These are phyloP conservation scores for Aspergillus versicolor DNA, from an alignment of 2,329 filamentous ascomycete genomes.

Conservation along the genomic window DNA sequence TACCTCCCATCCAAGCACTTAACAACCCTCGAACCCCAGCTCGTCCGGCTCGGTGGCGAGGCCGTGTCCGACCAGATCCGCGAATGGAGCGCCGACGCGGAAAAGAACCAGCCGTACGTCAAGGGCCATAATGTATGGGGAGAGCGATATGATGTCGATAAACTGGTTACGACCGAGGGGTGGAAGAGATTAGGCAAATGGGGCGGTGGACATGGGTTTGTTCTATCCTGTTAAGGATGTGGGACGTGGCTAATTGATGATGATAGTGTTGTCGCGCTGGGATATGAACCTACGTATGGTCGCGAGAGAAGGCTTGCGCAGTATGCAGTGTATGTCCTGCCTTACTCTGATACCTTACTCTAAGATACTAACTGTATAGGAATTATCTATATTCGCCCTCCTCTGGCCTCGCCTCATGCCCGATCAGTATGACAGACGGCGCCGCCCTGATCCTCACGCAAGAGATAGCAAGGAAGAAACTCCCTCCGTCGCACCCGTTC, in stretches of 20 bases:
- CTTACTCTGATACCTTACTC: too few relatives aligned
- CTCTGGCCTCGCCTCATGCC: conserved; percentile 62
- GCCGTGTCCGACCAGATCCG: conserved; percentile 30
- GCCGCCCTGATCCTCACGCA: conserved; percentile 35
- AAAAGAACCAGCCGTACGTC: conserved; percentile 63
- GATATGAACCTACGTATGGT: conserved; percentile 25
- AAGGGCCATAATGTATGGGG: conserved; percentile 63
- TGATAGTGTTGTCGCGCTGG: conserved; percentile 24
- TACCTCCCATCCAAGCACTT: conserved; percentile 39
- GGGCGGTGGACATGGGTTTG: conserved; percentile 32
- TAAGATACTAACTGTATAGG: background rate
- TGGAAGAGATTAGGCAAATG: conserved; percentile 52
- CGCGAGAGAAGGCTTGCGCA: conserved; percentile 23
- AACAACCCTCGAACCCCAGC: conserved; percentile 41
- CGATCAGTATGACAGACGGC: conserved; percentile 59
- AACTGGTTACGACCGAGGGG: conserved; percentile 64
- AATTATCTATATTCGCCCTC: conserved; percentile 57
- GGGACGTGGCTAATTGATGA: background rate
- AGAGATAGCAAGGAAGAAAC: conserved; percentile 10
- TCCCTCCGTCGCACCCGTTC: conserved; percentile 10
- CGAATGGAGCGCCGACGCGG: conserved; percentile 56
- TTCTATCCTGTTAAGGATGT: background rate
- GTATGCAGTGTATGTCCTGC: conserved; percentile 26
- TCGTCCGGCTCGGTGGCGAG: conserved; percentile 50
- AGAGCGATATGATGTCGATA: conserved; percentile 50